Evolutionary conservation across 257 asterid species (phyloP).

Genomic region (Prunella vulgaris): DNA sequence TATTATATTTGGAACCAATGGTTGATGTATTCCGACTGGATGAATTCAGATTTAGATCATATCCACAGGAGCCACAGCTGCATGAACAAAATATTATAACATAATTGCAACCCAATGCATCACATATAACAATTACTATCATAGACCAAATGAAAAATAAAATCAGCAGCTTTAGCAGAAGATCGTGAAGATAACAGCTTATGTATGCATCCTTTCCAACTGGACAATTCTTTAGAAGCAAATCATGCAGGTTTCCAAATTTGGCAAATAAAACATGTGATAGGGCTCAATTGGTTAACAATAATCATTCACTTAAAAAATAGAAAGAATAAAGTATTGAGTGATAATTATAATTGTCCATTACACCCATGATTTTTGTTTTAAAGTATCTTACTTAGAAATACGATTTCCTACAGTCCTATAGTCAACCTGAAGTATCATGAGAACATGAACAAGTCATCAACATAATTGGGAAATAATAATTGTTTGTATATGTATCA

Average conservation of each 20-base stretch:
- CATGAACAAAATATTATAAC: constrained; percentile 18
- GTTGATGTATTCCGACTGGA: constrained; percentile 74
- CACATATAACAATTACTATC: not conserved
- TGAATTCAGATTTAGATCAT: constrained; percentile 66
- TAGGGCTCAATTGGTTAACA: not conserved
- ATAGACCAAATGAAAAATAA: not conserved
- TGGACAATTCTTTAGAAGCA: not conserved
- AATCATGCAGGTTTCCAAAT: not conserved
- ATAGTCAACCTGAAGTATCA: constrained; percentile 2
- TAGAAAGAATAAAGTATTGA: not conserved
- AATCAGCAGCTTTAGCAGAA: not conserved
- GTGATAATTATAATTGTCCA: not conserved
- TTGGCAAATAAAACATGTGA: not conserved
- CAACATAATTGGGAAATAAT: not conserved
- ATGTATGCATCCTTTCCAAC: not conserved
- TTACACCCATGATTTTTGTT: not conserved
- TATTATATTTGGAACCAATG: constrained; percentile 75
- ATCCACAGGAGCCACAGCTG: constrained; percentile 92
- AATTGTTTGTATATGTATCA: not conserved
- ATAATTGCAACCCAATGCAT: too few relatives aligned
- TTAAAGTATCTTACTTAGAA: not conserved
- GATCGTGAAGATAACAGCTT: not conserved
- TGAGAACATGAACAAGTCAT: not conserved
- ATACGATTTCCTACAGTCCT: not conserved
- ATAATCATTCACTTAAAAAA: not conserved